A percentile compares a stretch with the other conserved stretches of the same genome.
Evolutionary conservation across 169 alveolate genomes (phyloP).

Genomic region (Eimeria tenella): DNA sequence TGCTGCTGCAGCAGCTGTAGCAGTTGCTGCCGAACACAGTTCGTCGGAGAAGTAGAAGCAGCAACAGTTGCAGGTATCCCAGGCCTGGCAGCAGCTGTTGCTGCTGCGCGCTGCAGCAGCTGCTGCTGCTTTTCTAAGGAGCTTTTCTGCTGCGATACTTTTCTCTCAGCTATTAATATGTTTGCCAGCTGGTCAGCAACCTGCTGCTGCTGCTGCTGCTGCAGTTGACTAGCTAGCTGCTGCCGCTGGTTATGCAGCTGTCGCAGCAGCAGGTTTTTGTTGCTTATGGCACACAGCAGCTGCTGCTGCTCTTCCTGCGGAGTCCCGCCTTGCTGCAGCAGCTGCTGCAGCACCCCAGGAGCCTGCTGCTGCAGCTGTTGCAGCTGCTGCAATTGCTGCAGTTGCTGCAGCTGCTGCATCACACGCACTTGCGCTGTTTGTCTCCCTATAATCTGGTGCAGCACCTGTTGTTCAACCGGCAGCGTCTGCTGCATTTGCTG

Average conservation of each 20-base stretch:
- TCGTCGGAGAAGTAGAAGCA: neutral
- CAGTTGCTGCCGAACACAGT: neutral
- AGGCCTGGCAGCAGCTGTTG: neutral
- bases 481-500: neutral
- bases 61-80: neutral
- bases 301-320: conserved; percentile 23
- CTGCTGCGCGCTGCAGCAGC: conserved; percentile 10
- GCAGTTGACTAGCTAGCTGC: conserved; percentile 30
- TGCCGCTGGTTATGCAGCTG: conserved; percentile 17
- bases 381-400: neutral
- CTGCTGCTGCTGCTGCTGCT: conserved; percentile 45
- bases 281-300: conserved; percentile 8
- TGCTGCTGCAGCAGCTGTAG: neutral
- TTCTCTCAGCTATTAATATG: neutral
- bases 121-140: neutral
- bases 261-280: neutral
- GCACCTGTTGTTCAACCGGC: conserved; percentile 12
- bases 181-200: neutral
- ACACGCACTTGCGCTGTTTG: neutral
- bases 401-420: neutral
- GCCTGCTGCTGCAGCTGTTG: conserved; percentile 26
- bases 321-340: conserved; percentile 16
- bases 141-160: neutral
- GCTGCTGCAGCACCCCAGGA: conserved; percentile 9
- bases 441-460: neutral